phyloP scores from a whole-genome alignment of 208 protist species.

The Trypanosoma platydactyli region DNA sequence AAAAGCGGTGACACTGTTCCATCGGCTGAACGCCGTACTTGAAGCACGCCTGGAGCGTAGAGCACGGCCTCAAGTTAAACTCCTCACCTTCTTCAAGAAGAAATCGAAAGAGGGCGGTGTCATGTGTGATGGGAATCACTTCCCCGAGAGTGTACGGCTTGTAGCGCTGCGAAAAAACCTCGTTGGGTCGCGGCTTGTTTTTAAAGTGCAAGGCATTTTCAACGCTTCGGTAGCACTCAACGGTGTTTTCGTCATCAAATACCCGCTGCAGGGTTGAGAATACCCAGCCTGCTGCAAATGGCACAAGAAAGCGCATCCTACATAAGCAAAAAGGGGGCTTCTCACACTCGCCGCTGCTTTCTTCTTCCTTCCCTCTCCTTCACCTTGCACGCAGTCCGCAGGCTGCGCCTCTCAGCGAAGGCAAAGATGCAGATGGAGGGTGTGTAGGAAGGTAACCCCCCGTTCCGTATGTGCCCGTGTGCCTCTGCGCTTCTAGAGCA shows the following conservation, averaged over 20 bases:
- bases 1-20: slow-evolving; percentile 88
- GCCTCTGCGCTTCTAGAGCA: too few species aligned
- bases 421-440: too few species aligned
- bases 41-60: slow-evolving; percentile 87
- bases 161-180: slow-evolving; percentile 83
- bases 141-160: slow-evolving; percentile 82
- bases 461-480: too few species aligned
- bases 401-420: too few species aligned
- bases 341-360: too few species aligned
- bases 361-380: too few species aligned
- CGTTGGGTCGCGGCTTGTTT: slow-evolving; percentile 41
- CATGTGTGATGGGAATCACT: slow-evolving; percentile 83
- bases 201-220: slow-evolving; percentile 75
- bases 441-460: too few species aligned
- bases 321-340: background rate
- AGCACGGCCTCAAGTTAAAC: slow-evolving; percentile 87
- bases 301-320: slow-evolving; percentile 50
- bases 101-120: slow-evolving; percentile 89
- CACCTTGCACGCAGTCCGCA: too few species aligned
- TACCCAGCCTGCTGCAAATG: slow-evolving; percentile 33
- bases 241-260: slow-evolving; percentile 6
- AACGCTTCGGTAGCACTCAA: slow-evolving; percentile 72
- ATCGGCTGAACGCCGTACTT: slow-evolving; percentile 84
- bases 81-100: slow-evolving; percentile 76
- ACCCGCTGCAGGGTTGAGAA: slow-evolving; percentile 25